Conservation (phyloP, 176 grass and related monocot species). For the Lolium rigidum region DNA sequence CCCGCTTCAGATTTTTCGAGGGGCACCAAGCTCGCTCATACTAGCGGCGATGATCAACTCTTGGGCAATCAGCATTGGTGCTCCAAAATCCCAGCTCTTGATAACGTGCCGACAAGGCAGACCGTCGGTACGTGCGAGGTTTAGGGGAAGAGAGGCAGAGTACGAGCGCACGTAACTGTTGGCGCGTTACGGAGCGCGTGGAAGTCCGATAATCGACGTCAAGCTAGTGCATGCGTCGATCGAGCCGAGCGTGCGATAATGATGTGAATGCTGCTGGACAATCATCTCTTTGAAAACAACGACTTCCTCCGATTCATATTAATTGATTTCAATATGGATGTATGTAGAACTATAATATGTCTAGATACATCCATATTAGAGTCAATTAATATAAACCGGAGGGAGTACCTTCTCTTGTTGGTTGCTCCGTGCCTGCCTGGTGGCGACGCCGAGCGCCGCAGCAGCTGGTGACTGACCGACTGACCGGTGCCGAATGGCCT, state of each 20-base stretch:
- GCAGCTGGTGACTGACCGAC: neutral
- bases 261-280: conserved; percentile 35
- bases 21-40: no score
- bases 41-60: no score
- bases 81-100: neutral
- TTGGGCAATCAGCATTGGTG: neutral
- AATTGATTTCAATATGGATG: no score
- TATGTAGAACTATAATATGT: no score
- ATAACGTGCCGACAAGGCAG: conserved; percentile 36
- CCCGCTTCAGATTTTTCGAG: no score
- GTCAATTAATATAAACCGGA: no score
- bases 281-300: conserved; percentile 36
- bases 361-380: no score
- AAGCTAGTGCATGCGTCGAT: neutral
- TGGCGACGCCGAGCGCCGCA: neutral
- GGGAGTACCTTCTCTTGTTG: neutral
- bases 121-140: conserved; percentile 23
- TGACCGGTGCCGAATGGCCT: neutral
- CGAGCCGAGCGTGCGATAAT: conserved; percentile 34
- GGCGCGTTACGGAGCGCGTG: conserved; percentile 6
- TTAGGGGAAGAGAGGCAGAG: neutral
- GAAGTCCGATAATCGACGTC: neutral
- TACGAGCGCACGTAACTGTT: conserved; percentile 9
- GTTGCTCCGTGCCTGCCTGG: neutral
- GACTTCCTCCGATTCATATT: no score